Base-by-base conservation (phyloP, 192 early-diverging fungal species). In the Umbelopsis ramanniana region DNA sequence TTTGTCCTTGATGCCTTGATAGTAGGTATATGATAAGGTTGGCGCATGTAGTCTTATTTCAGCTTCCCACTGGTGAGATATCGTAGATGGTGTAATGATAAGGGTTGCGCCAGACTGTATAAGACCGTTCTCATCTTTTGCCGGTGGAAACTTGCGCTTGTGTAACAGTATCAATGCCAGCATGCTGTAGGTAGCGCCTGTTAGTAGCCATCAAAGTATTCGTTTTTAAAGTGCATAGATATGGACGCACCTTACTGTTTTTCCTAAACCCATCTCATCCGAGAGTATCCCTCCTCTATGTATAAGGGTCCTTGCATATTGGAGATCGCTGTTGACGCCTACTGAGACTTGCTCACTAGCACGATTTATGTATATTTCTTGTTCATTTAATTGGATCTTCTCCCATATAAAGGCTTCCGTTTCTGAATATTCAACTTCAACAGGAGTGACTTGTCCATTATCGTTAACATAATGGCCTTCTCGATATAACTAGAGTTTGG, bases 241-340 rank as follows among this genome's bases (percentile, higher is more conserved):
- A 17, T 69, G 19, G 2, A 2, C 21, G 5, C 55, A 71, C 82
- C 85, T 83, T 19, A 92, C 79, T 1, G 91, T 92, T 63, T 92
- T 92, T 11, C 91, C 91, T 9, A 92, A 70, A 23, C 91, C 91
- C 91, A 92, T 92, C 67, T 81, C 85, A 35, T 85, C 84, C 0
- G 85, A 81, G 6, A 85, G 67, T 17, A 84, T 86, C 2, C 83
- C 86, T 5, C 83, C 84, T 40, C 71, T 69, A 26, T 48, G 45
- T 3, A 68, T n/a, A 33, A 66, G 43, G 23, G 57, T 48, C 8
- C 52, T 11, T 10, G 17, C 45, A 15, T 52, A 45, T 6, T 29
- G 57, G 19, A 63, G 38, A 2, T 24, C 43, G 15, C 40, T 52
- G 10, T 22, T 40, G 3, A 45, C 35, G 2, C 38, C 52, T 46